phyloP scores from a whole-genome alignment of 1,284 basidiomycete species.

The Sanghuangporus sanghuang region DNA sequence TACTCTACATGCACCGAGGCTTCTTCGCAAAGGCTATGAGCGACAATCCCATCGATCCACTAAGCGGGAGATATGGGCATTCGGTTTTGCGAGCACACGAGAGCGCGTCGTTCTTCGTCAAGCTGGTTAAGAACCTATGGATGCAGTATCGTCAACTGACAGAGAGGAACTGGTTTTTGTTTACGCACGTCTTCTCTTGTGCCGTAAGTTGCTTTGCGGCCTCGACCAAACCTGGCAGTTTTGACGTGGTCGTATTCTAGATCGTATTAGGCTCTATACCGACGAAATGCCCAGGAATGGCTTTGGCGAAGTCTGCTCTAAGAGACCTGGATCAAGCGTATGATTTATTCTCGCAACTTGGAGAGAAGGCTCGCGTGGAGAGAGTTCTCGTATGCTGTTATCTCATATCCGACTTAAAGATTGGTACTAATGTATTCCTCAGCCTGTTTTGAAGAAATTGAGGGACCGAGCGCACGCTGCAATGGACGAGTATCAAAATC shows the following conservation, averaged over 20 bases:
- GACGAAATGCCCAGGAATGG: constrained; percentile 52
- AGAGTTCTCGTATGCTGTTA: constrained; percentile 50
- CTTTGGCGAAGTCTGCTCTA: constrained; percentile 55
- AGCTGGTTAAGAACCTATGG: constrained; percentile 55
- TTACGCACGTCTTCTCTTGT: constrained; percentile 69
- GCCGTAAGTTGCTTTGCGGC: constrained; percentile 40
- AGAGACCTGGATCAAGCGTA: constrained; percentile 58
- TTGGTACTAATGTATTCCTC: not conserved
- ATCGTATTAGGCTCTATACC: constrained; percentile 67
- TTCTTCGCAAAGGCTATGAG: constrained; percentile 67
- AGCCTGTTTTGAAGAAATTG: constrained; percentile 59
- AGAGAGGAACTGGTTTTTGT: constrained; percentile 68
- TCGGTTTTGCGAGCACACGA: constrained; percentile 63
- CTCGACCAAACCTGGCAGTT: not conserved
- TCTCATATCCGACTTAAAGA: not conserved
- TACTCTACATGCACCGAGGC: constrained; percentile 69
- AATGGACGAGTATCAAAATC: constrained; percentile 25
- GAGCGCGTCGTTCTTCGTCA: constrained; percentile 63
- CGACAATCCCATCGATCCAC: constrained; percentile 54
- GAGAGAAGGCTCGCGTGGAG: constrained; percentile 42
- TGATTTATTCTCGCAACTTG: constrained; percentile 48
- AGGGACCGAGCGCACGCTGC: constrained; percentile 44
- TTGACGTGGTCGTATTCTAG: constrained; percentile 28
- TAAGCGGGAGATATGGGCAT: constrained; percentile 63
- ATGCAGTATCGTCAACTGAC: constrained; percentile 60